phyloP scores from a whole-genome alignment of 495 filamentous ascomycete species.

The Jackrogersella minutella region DNA sequence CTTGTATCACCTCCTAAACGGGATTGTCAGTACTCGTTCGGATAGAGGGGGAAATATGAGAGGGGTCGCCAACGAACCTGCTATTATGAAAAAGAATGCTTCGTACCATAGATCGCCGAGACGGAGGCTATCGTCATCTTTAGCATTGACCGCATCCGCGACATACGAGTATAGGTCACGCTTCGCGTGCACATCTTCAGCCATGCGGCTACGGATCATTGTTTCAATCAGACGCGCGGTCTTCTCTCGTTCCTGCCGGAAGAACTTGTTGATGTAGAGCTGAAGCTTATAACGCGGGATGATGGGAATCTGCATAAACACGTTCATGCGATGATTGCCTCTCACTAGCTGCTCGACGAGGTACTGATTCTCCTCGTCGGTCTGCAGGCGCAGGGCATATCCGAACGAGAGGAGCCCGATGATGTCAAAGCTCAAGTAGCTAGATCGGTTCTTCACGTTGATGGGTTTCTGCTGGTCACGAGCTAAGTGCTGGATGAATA shows the following conservation, averaged over 20 bases:
- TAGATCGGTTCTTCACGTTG: conserved; percentile 12
- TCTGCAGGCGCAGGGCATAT: conserved; percentile 20
- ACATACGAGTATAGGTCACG: conserved; percentile 42
- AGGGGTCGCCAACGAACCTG: conserved; percentile 9
- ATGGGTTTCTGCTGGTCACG: conserved; percentile 31
- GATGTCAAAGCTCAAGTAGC: conserved; percentile 25
- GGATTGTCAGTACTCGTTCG: neutral
- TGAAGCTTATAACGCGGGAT: conserved; percentile 8
- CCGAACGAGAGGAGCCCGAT: conserved; percentile 30
- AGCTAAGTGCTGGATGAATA: conserved; percentile 15
- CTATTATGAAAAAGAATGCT: conserved; percentile 25
- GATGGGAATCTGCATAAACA: conserved; percentile 16
- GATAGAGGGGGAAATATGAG: neutral
- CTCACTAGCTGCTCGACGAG: conserved; percentile 3
- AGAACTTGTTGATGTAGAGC: conserved; percentile 9
- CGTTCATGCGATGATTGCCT: conserved; percentile 12
- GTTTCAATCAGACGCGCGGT: conserved; percentile 19
- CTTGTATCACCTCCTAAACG: conserved; percentile 59
- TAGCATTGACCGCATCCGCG: conserved; percentile 52
- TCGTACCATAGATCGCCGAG: conserved; percentile 23
- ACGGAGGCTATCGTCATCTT: conserved; percentile 8
- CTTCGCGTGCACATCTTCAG: conserved; percentile 24
- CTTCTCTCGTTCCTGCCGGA: conserved; percentile 14
- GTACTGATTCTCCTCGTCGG: conserved; percentile 24
- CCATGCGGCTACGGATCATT: conserved; percentile 25